A percentile compares a stretch with the other conserved stretches of the same genome.
Evolutionary conservation across 345 rosid genomes (phyloP).

Genomic region (Trapa incisa): DNA sequence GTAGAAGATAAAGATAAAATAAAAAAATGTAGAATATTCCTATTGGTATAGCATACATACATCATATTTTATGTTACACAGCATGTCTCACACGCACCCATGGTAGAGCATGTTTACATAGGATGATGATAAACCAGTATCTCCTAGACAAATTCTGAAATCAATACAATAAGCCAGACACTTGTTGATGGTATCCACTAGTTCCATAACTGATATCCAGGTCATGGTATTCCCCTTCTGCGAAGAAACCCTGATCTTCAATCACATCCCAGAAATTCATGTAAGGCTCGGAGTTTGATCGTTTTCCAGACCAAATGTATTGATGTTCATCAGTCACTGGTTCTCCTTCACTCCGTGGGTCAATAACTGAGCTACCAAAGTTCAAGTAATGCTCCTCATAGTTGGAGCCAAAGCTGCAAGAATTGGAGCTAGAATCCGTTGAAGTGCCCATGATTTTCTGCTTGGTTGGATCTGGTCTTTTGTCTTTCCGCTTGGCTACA

Average conservation of each 20-base stretch:
- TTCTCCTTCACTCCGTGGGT: conserved; percentile 3
- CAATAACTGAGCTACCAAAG: conserved; percentile 3
- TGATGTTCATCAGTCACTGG: background rate
- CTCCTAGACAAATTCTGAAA: background rate
- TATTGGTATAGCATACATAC: background rate
- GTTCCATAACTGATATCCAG: conserved; percentile 7
- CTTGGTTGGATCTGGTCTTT: background rate
- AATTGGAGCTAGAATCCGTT: conserved; percentile 3
- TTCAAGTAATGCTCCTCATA: conserved; percentile 10
- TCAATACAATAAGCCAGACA: background rate
- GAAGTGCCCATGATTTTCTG: background rate
- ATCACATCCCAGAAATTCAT: conserved; percentile 1
- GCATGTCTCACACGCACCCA: background rate
- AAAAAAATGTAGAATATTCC: no score
- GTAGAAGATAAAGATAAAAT: no score
- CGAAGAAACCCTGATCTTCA: conserved; percentile 7
- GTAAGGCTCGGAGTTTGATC: background rate
- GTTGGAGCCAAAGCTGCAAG: conserved; percentile 12
- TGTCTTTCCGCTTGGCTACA: conserved; percentile 1
- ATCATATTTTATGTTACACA: background rate
- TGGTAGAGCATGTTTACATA: background rate
- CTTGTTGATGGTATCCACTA: background rate
- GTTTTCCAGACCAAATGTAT: background rate
- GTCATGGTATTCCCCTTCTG: conserved; percentile 11
- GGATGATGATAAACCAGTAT: background rate